Base-by-base conservation (phyloP, 371 early-diverging fungal species). In the Mycotypha africana region DNA sequence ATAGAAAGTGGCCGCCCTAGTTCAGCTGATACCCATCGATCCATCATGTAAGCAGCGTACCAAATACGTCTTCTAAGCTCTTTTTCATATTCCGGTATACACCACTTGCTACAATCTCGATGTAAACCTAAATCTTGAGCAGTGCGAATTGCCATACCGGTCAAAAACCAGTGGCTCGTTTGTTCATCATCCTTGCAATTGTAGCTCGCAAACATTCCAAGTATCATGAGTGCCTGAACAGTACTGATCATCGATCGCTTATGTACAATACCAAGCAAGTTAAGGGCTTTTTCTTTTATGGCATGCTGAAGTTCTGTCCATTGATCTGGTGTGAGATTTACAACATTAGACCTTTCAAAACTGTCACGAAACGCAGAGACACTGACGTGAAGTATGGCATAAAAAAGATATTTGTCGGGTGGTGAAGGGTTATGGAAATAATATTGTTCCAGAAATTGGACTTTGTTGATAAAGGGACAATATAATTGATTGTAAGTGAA, bases 71-170 rank as follows among this genome's bases (percentile, higher is more conserved):
- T 55, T 34, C 74, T 51, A 24, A 67, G 47, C 33, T 74, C 74
- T 10, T 57, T 60, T 47, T 74, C 74, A 23, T 50, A 38, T 21
- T 56, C 45, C 4, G 74, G 74, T 2, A 74, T 58, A 14, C 45
- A 37, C 74, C 74, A 74, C 17, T 47, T 42, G 0, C 58, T 44
- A 15, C 68, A 58, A 43, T 60, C 67, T 9, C 63, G 49, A 40
- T 81, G 78, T 2, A 76, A 60, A 12, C 74, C 76, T 35, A 81
- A 59, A 51, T 78, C 81, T 49, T 78, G 79, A 0, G 81, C 81
- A 66, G 78, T 74, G 6, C 81, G 76, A 26, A 78, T 77, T 0
- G 79, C 81, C 49, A 77, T 58, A 9, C 81, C 79, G 44, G 70
- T 20, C 57, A 51, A 22, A 1, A 59, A 36, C 70, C 70, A 70